Evolutionary conservation across 345 rosid species (phyloP).

Genomic region (Eucalyptus tenuipes): DNA sequence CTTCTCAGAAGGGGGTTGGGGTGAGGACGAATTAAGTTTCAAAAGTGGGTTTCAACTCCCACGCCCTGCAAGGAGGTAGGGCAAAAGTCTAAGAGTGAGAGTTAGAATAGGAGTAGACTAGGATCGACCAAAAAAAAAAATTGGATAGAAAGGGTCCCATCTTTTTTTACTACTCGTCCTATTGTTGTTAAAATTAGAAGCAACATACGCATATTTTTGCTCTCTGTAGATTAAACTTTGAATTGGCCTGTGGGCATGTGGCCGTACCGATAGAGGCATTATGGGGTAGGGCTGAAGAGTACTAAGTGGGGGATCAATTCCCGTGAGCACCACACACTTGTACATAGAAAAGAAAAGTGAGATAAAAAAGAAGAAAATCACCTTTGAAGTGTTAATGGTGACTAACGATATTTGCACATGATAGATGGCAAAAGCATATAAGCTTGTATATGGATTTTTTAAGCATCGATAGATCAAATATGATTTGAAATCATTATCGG

Average conservation of each 20-base stretch:
- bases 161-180: neutral
- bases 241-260: neutral
- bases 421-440: neutral
- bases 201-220: neutral
- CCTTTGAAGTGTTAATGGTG: neutral
- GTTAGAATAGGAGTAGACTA: too few relatives aligned
- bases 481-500: neutral
- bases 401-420: neutral
- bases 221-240: neutral
- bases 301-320: too few relatives aligned
- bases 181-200: neutral
- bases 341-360: neutral
- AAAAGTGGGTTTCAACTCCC: too few relatives aligned
- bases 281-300: neutral
- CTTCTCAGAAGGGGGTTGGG: too few relatives aligned
- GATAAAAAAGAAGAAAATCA: neutral
- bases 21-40: too few relatives aligned
- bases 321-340: neutral
- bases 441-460: neutral
- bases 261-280: neutral
- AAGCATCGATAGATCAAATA: neutral
- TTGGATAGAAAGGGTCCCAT: neutral
- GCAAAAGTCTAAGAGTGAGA: too few relatives aligned
- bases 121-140: too few relatives aligned
- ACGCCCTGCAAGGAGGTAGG: too few relatives aligned